Percentiles rank a stretch among this genome's conserved stretches.
These are phyloP conservation scores for Globisporangium apiculatum DNA, from an alignment of 352 stramenopile species.

Conservation along the genomic window DNA sequence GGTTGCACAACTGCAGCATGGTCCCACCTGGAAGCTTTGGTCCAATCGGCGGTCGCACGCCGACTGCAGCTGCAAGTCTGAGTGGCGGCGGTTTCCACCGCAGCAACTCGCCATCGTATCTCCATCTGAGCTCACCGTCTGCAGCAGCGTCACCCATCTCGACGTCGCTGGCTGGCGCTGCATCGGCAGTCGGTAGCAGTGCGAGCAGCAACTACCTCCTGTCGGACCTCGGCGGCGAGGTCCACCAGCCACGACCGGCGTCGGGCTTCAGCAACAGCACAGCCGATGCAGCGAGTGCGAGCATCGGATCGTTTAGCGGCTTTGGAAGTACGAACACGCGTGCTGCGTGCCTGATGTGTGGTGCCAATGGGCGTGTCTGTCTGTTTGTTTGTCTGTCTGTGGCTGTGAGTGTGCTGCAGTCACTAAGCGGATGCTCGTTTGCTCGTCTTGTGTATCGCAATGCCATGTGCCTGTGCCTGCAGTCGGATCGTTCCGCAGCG, in stretches of 20 bases:
- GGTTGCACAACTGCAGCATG: constrained; percentile 2
- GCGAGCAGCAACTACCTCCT: constrained; percentile 23
- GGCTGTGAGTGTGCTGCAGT: background rate
- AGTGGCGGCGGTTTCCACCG: constrained; percentile 10
- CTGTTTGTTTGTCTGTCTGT: background rate
- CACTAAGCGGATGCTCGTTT: background rate
- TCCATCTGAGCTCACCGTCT: constrained; percentile 1
- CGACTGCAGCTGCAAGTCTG: constrained; percentile 2
- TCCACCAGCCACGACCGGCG: constrained; percentile 25
- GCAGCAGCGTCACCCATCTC: background rate
- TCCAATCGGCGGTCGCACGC: constrained; percentile 28
- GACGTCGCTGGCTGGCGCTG: background rate
- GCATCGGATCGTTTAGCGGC: constrained; percentile 26
- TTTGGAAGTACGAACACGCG: constrained; percentile 16
- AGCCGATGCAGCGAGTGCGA: constrained; percentile 2
- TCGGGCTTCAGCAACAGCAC: constrained; percentile 14
- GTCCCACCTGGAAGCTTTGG: constrained; percentile 29
- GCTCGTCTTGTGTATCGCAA: background rate
- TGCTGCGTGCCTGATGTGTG: constrained; percentile 1
- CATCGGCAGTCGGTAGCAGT: background rate
- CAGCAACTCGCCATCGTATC: constrained; percentile 12
- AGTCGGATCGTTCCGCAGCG: constrained; percentile 10
- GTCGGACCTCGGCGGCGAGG: constrained; percentile 53
- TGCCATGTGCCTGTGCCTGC: background rate
- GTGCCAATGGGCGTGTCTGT: background rate